phyloP scores from a whole-genome alignment of 768 basidiomycete species.

The Porphyrellus cyaneotinctus region DNA sequence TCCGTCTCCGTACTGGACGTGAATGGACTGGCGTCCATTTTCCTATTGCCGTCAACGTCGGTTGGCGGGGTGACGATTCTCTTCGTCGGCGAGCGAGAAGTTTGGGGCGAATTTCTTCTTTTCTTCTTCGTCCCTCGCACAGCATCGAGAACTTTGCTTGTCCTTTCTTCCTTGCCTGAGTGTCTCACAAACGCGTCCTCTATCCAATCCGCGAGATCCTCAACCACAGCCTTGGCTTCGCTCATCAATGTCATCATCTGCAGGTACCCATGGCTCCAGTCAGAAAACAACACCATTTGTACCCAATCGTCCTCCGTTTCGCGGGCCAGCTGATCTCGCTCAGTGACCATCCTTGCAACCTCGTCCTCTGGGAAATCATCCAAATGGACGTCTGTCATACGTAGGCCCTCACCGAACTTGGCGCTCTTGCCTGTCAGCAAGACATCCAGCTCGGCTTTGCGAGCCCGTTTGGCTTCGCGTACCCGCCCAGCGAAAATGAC shows the following conservation, averaged over 20 bases:
- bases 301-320: conserved; percentile 95
- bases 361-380: conserved; percentile 27
- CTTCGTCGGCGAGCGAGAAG: conserved; percentile 22
- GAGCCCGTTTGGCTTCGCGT: conserved; percentile 88
- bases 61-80: conserved; percentile 1
- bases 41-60: conserved; percentile 3
- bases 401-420: conserved; percentile 55
- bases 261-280: conserved; percentile 96
- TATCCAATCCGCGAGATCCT: conserved; percentile 90
- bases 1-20: conserved; percentile 64
- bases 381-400: conserved; percentile 50
- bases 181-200: conserved; percentile 59
- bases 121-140: conserved; percentile 24
- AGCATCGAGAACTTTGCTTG: conserved; percentile 16
- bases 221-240: conserved; percentile 74
- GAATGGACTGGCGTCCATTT: conserved; percentile 27
- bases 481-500: conserved; percentile 94
- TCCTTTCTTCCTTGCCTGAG: conserved; percentile 27
- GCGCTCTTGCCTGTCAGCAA: conserved; percentile 58
- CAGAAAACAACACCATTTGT: conserved; percentile 86
- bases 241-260: conserved; percentile 89
- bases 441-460: conserved; percentile 69
- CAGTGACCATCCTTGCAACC: conserved; percentile 46
- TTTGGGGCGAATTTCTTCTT: conserved; percentile 24
- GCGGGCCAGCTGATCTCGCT: conserved; percentile 53